Evolutionary conservation across 2,329 filamentous ascomycete genomes (phyloP).

Genomic region (Hymenoscyphus fructigenus): DNA sequence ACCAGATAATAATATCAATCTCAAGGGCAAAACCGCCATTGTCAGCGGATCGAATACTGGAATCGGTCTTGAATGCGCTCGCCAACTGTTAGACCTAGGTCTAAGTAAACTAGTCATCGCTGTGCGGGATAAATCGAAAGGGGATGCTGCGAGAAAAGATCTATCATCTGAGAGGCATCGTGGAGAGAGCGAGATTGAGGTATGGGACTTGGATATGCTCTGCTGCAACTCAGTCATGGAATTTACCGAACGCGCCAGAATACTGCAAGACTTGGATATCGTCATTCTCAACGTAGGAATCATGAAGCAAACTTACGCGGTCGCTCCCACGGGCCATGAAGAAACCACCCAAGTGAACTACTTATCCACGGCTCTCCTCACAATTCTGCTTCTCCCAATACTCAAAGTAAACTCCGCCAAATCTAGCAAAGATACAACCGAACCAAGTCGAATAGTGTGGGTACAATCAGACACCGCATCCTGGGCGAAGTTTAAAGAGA

Average conservation of each 20-base stretch:
- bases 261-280: conserved; percentile 11
- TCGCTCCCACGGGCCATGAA: neutral
- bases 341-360: conserved; percentile 13
- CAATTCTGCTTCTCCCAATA: conserved; percentile 12
- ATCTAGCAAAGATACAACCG: too few relatives aligned
- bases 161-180: conserved; percentile 31
- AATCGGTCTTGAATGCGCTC: conserved; percentile 44
- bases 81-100: conserved; percentile 41
- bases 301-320: neutral
- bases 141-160: conserved; percentile 40
- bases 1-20: neutral
- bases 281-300: conserved; percentile 11
- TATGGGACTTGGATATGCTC: conserved; percentile 51
- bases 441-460: conserved; percentile 2
- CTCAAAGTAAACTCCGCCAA: neutral
- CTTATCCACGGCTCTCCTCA: conserved; percentile 11
- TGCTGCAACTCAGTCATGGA: conserved; percentile 6
- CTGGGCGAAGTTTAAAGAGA: conserved; percentile 11
- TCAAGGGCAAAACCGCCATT: conserved; percentile 17
- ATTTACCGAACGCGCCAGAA: conserved; percentile 11
- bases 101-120: conserved; percentile 47
- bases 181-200: conserved; percentile 43
- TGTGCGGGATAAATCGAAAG: conserved; percentile 45
- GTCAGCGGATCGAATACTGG: conserved; percentile 21
- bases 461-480: conserved; percentile 7